Evolutionary conservation across 1,284 basidiomycete genomes (phyloP), one percentile per base, ranked within the genome.

Genomic region (Ceratobasidium sp.): DNA sequence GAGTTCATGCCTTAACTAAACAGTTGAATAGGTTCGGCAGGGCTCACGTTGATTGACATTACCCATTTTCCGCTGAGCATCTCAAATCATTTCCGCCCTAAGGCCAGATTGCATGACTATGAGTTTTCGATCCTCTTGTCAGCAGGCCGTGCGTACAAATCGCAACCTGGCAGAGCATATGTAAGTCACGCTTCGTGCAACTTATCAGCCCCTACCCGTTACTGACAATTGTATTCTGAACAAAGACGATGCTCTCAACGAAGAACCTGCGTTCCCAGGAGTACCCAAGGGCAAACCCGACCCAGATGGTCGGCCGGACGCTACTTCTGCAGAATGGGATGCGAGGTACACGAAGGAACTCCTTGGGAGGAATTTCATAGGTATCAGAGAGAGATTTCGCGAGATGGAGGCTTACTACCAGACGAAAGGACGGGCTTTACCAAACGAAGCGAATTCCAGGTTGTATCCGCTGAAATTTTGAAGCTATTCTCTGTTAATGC

Each of bases 201-300:
- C 45, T 44, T 7, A 17, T 11, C 29, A 11, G n/a, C n/a, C n/a
- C n/a, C n/a, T n/a, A n/a, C n/a, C n/a, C n/a, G n/a, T 51, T 9
- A 36, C 47, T 51, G 45, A 65, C 27, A 27, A 9, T n/a, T 65
- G 29, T 14, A n/a, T 17, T 9, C 22, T 59, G 24, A 36, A 5
- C 33, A 27, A 24, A 69, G 66, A 69, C 19, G 53, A 69, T 44
- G 51, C 51, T n/a, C 41, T 69, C 9, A 69, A 69, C 31, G 66
- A 69, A n/a, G 41, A 57, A 1, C 66, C 66, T n/a, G 66, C 53
- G 9, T 69, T 69, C 27, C 56, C 75, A 14, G 50, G 63, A 45
- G 63, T 77, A 14, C 76, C 75, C 2, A 76, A 53, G 36, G 76
- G 76, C 14, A 67, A 31, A n/a, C 72, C 76, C 2, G 48, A 71